phyloP scores from a whole-genome alignment of 2,329 filamentous ascomycete genomes.

The Trichocomaceae sp. region DNA sequence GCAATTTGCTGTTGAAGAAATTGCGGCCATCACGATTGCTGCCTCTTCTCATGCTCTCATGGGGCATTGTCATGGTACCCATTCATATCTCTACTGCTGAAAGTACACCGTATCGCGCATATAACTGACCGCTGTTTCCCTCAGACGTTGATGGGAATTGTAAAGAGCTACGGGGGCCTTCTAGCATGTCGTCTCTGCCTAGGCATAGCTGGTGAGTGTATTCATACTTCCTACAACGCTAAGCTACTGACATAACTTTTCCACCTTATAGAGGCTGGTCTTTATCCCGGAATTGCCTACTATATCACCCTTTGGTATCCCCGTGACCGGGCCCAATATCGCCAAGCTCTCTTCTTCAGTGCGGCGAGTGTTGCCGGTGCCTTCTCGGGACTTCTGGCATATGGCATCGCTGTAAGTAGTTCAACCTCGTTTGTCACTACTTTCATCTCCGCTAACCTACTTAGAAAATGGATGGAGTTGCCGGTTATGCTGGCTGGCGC shows the following conservation, averaged over 20 bases:
- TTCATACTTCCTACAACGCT: not conserved
- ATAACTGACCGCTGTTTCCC: not conserved
- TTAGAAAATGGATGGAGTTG: constrained; percentile 45
- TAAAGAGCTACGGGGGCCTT: constrained; percentile 39
- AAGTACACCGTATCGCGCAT: not conserved
- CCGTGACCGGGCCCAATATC: constrained; percentile 49
- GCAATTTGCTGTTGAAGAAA: constrained; percentile 41
- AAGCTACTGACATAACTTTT: not conserved
- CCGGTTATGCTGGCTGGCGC: constrained; percentile 42
- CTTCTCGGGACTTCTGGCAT: constrained; percentile 65
- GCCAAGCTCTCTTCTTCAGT: constrained; percentile 51
- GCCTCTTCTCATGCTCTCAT: constrained; percentile 36
- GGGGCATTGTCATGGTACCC: constrained; percentile 43
- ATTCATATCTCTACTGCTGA: too few species aligned
- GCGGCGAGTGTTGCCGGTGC: constrained; percentile 66
- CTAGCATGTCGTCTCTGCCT: constrained; percentile 47
- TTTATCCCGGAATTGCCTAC: constrained; percentile 43
- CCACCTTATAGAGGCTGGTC: constrained; percentile 34
- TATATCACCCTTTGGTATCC: constrained; percentile 55
- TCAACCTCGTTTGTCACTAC: constrained; percentile 12
- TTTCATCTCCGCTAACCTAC: not conserved
- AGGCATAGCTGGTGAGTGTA: constrained; percentile 28
- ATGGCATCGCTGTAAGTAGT: constrained; percentile 57
- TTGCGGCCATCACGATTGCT: constrained; percentile 36
- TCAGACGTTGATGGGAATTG: constrained; percentile 39